Evolutionary conservation across 2,329 filamentous ascomycete species (phyloP).

Genomic region (Scedosporium boydii): DNA sequence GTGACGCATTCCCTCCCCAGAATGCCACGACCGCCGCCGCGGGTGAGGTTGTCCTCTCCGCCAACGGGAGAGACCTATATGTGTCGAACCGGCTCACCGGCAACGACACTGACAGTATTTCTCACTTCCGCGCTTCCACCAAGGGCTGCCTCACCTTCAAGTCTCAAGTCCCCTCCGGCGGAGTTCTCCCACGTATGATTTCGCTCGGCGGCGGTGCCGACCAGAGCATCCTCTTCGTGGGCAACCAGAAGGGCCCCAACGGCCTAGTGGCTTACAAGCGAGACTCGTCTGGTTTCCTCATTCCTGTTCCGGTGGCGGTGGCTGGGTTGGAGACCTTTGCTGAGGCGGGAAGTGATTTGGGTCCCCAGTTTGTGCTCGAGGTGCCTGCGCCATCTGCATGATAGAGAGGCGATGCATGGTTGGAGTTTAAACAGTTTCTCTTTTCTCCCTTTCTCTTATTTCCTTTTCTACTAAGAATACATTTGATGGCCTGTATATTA

Average conservation of each 20-base stretch:
- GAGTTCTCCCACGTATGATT: slow-evolving; percentile 36
- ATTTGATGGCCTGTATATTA: background rate
- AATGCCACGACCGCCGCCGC: slow-evolving; percentile 26
- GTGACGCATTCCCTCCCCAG: slow-evolving; percentile 21
- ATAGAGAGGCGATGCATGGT: background rate
- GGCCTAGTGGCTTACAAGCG: slow-evolving; percentile 31
- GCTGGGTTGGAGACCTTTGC: background rate
- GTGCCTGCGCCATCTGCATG: background rate
- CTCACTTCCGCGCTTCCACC: slow-evolving; percentile 30
- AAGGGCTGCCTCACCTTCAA: slow-evolving; percentile 21
- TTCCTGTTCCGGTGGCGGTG: background rate
- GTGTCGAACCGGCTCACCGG: slow-evolving; percentile 41
- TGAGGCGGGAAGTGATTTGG: background rate
- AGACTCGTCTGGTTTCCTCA: slow-evolving; percentile 18
- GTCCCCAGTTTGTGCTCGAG: slow-evolving; percentile 2
- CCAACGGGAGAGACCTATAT: slow-evolving; percentile 35
- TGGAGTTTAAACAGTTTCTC: background rate
- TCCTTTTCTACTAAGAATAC: background rate
- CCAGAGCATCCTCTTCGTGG: slow-evolving; percentile 29
- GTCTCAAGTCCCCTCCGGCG: slow-evolving; percentile 23
- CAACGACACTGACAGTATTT: slow-evolving; percentile 34
- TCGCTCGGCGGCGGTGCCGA: slow-evolving; percentile 19
- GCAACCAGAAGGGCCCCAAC: slow-evolving; percentile 32
- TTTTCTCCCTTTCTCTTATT: background rate
- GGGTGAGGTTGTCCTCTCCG: slow-evolving; percentile 33